Base-by-base conservation (phyloP, 495 filamentous ascomycete genomes). In the Penicillium diatomitis region DNA sequence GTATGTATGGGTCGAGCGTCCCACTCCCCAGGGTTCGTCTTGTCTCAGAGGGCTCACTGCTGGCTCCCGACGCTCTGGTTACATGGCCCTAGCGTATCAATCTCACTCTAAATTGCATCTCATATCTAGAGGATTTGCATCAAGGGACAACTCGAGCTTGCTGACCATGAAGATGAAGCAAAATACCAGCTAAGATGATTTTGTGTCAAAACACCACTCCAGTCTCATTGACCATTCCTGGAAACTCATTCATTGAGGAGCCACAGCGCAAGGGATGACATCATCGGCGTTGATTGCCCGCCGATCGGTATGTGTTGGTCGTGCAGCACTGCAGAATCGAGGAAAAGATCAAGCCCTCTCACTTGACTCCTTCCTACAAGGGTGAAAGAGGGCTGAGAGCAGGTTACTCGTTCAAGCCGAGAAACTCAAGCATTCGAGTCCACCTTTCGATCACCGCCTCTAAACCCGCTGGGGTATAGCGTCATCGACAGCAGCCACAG, bases 261-360 rank as follows among this genome's bases (percentile, higher is more conserved):
- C 20, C 20, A 20, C 20, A 2, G 20, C 20, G 50, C 52, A 46
- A 49, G 51, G 28, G 29, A 45, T 61, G 58, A 61, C 51, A 46
- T 61, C 58, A 61, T 61, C 39, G 54, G 43, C 42, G 42, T 54
- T 33, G 9, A 20, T 41, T 27, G 32, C 44, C 38, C 31, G 36
- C 11, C 48, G 54, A 58, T 57, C 52, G 41, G 36, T 36, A 32
- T 35, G 9, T 2, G 20, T 20, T 20, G 20, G 20, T 20, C 20
- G 20, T 20, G 20, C 20, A 20, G 20, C 20, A 20, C 20, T 20
- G 20, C 20, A 20, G 20, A 20, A 20, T 20, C 20, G 20, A 20
- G 20, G 20, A 20, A 20, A 20, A 20, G 20, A 20, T 20, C 20
- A 20, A 20, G 20, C 20, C 20, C 20, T 20, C 20, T 20, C 20